These are phyloP conservation scores for Tolypocladium capitatum DNA, from an alignment of 2,329 filamentous ascomycete species.

Conservation along the genomic window DNA sequence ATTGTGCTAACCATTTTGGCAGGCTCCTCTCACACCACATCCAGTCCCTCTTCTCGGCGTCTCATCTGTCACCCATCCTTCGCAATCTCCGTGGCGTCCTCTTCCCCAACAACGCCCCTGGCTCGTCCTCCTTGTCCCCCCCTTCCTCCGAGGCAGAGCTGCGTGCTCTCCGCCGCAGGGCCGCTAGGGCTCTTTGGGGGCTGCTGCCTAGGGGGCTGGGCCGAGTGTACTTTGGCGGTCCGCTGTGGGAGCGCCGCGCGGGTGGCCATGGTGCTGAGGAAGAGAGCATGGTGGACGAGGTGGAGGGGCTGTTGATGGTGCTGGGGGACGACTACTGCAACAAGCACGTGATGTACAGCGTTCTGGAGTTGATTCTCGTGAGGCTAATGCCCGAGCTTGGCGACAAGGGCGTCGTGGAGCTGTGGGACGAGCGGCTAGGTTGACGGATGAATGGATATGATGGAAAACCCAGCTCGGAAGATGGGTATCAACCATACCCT, in stretches of 20 bases:
- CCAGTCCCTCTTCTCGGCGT: constrained; percentile 46
- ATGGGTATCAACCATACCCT: too few relatives aligned
- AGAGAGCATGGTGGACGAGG: constrained; percentile 34
- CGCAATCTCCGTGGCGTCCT: constrained; percentile 61
- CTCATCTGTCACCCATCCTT: constrained; percentile 52
- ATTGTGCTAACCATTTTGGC: constrained; percentile 13
- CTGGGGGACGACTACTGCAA: constrained; percentile 81
- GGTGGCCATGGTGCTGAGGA: constrained; percentile 15
- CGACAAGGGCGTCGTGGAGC: constrained; percentile 55
- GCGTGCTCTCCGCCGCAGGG: constrained; percentile 49
- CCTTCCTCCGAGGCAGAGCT: constrained; percentile 47
- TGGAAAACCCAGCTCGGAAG: background rate
- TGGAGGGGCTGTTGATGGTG: constrained; percentile 56
- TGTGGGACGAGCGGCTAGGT: constrained; percentile 59
- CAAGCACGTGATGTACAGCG: constrained; percentile 73
- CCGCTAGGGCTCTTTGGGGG: constrained; percentile 45
- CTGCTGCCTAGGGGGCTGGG: constrained; percentile 33
- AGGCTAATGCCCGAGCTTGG: constrained; percentile 73
- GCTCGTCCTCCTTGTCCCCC: constrained; percentile 46
- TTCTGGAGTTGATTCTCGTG: constrained; percentile 72
- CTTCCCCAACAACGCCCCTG: constrained; percentile 75
- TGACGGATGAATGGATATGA: constrained; percentile 1
- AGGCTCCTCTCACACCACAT: constrained; percentile 48
- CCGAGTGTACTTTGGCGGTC: constrained; percentile 35
- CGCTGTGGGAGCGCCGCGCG: constrained; percentile 9